Conservation (phyloP, 352 stramenopile species). For the Phytophthora podocarpi region DNA sequence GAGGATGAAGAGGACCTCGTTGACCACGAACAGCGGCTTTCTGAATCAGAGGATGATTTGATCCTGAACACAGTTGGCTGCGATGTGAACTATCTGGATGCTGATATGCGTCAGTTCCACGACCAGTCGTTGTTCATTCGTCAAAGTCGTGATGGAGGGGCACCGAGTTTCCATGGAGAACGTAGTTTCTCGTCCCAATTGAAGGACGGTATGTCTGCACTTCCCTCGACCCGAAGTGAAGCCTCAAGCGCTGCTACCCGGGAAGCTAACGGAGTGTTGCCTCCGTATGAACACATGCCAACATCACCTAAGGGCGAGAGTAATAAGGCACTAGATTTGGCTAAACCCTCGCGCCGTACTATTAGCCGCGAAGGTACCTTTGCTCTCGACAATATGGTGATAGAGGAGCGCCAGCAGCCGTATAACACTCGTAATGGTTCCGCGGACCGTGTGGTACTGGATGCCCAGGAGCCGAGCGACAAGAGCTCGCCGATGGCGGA, state of each 20-base stretch:
- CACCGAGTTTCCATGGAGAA: conserved; percentile 23
- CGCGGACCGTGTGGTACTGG: conserved; percentile 3
- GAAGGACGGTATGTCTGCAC: conserved; percentile 6
- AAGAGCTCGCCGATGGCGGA: conserved; percentile 6
- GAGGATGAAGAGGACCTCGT: conserved; percentile 11
- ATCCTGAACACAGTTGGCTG: conserved; percentile 58
- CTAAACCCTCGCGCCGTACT: conserved; percentile 4
- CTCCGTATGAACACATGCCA: conserved; percentile 21
- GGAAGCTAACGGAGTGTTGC: conserved; percentile 4
- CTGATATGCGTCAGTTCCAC: conserved; percentile 78
- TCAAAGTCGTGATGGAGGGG: conserved; percentile 12
- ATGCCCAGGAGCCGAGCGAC: conserved; percentile 5
- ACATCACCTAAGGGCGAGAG: conserved; percentile 20
- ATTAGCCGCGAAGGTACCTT: conserved; percentile 23
- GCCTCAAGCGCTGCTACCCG: background rate
- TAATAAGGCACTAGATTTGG: conserved; percentile 5
- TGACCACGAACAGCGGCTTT: conserved; percentile 10
- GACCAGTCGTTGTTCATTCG: conserved; percentile 56
- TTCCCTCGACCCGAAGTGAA: background rate
- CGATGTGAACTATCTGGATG: conserved; percentile 65
- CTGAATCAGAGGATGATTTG: conserved; percentile 1
- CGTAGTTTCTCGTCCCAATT: conserved; percentile 21
- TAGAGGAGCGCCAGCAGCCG: conserved; percentile 7
- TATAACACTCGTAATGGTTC: background rate
- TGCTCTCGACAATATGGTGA: conserved; percentile 21